Conservation (phyloP, 1,284 basidiomycete genomes). For the Schizopora paradoxa region DNA sequence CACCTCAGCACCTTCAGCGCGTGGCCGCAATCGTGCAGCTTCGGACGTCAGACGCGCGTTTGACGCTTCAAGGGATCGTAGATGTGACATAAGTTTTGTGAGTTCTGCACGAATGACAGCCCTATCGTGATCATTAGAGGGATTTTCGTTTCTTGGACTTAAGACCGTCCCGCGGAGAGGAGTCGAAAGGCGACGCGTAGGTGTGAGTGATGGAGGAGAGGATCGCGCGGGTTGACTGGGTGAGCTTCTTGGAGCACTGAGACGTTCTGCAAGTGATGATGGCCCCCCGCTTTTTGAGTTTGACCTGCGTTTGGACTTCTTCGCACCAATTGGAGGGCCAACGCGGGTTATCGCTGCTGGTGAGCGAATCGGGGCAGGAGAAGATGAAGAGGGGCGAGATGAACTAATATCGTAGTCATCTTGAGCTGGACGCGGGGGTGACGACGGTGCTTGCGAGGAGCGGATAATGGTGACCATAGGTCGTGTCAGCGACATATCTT, state of each 20-base stretch:
- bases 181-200: not conserved
- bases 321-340: too few relatives aligned
- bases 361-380: not conserved
- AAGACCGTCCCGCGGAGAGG: not conserved
- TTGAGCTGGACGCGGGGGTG: too few relatives aligned
- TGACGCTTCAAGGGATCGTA: slow-evolving; percentile 56
- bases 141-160: too few relatives aligned
- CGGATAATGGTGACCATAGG: too few relatives aligned
- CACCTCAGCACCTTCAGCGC: slow-evolving; percentile 59
- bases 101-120: slow-evolving; percentile 56
- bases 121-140: too few relatives aligned
- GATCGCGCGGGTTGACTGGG: too few relatives aligned
- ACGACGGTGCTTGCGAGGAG: too few relatives aligned
- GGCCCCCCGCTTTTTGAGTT: not conserved
- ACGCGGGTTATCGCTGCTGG: too few relatives aligned
- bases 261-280: too few relatives aligned
- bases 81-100: slow-evolving; percentile 53
- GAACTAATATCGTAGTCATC: too few relatives aligned
- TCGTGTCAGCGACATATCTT: slow-evolving; percentile 7
- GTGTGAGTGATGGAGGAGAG: not conserved
- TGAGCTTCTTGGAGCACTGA: too few relatives aligned
- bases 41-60: slow-evolving; percentile 57
- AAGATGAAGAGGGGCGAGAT: not conserved
- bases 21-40: slow-evolving; percentile 46
- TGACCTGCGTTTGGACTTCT: too few relatives aligned